Conservation (phyloP, 2,329 filamentous ascomycete genomes). For the Diaporthe helianthi region DNA sequence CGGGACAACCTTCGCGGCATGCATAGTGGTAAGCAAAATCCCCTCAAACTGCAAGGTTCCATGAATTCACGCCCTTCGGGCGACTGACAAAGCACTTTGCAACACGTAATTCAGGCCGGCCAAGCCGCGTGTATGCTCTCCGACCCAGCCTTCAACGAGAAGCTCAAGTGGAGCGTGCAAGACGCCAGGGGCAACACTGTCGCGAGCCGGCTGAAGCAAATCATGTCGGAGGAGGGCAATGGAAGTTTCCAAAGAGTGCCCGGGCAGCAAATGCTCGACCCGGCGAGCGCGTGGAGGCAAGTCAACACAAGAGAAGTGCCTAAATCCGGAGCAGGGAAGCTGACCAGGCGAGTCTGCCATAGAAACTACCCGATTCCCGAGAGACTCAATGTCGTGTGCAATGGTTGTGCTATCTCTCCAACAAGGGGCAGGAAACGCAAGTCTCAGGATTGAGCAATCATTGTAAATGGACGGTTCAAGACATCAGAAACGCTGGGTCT, state of each 20-base stretch:
- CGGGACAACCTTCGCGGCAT: slow-evolving; percentile 16
- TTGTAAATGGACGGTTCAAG: background rate
- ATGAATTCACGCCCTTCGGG: too few relatives aligned
- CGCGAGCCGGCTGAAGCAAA: background rate
- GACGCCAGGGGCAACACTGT: background rate
- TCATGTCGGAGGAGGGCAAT: background rate
- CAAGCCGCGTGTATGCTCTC: slow-evolving; percentile 20
- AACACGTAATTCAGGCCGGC: background rate
- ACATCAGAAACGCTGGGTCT: too few relatives aligned
- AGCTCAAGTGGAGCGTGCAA: background rate
- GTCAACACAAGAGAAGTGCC: background rate
- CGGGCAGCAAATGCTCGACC: slow-evolving; percentile 4
- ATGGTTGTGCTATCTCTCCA: background rate
- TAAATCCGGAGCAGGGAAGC: fast-evolving
- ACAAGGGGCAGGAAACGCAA: background rate
- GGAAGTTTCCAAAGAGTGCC: slow-evolving; percentile 16
- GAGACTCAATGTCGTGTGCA: slow-evolving; percentile 7
- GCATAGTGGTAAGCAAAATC: slow-evolving; percentile 5
- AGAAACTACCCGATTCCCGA: slow-evolving; percentile 7
- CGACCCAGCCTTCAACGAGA: background rate
- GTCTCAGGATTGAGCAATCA: background rate
- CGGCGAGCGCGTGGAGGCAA: slow-evolving; percentile 7
- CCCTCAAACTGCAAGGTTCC: background rate
- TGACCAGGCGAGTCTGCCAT: background rate
- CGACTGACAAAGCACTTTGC: background rate